Evolutionary conservation across 192 early-diverging fungal genomes (phyloP).

Genomic region (Mortierella alpina): DNA sequence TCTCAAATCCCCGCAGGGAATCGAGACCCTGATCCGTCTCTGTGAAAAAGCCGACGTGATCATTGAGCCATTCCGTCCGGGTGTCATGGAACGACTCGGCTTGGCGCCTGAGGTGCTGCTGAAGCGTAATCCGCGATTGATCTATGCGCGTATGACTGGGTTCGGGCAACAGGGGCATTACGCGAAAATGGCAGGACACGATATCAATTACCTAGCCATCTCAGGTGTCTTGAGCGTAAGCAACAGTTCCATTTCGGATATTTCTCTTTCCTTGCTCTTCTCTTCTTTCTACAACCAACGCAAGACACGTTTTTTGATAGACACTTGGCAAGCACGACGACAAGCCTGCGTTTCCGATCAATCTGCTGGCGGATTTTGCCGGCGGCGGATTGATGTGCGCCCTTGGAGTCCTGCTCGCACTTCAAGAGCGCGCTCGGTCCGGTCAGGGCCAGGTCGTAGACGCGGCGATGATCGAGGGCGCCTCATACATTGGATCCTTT

Average conservation of each 20-base stretch:
- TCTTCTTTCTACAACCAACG: neutral
- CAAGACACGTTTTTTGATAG: conserved; percentile 19
- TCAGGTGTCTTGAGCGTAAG: conserved; percentile 69
- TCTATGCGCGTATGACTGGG: conserved; percentile 75
- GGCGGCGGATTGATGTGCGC: conserved; percentile 75
- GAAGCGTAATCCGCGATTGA: conserved; percentile 64
- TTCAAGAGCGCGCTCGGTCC: conserved; percentile 66
- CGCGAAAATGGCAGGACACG: conserved; percentile 68
- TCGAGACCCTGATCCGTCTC: conserved; percentile 57
- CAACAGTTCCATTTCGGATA: neutral
- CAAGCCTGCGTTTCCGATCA: conserved; percentile 58
- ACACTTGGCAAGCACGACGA: conserved; percentile 59
- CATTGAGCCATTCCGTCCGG: conserved; percentile 76
- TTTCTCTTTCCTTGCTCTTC: neutral
- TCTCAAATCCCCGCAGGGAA: conserved; percentile 62
- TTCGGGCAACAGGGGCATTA: conserved; percentile 70
- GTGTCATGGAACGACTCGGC: conserved; percentile 75
- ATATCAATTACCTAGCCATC: conserved; percentile 77
- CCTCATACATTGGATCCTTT: conserved; percentile 69
- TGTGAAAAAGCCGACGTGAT: conserved; percentile 67
- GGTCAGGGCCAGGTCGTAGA: conserved; percentile 76
- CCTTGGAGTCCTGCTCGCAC: conserved; percentile 70
- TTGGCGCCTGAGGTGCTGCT: conserved; percentile 69
- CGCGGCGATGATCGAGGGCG: conserved; percentile 66
- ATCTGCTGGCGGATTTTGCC: conserved; percentile 71